Evolutionary conservation across 2,329 filamentous ascomycete species (phyloP).

Genomic region (Cryphonectria japonica): DNA sequence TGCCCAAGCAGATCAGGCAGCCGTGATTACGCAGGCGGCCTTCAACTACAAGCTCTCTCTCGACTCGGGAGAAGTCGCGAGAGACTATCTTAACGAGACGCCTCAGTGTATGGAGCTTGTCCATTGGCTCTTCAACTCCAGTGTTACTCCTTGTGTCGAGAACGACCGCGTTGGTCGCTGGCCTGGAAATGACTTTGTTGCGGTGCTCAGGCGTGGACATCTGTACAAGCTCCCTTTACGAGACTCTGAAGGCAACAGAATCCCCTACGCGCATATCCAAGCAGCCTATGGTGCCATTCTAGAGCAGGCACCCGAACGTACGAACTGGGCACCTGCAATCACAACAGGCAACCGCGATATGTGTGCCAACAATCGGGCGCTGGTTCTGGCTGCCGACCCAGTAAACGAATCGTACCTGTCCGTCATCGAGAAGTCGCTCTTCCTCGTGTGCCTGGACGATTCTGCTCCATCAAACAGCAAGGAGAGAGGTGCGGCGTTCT

Average conservation of each 20-base stretch:
- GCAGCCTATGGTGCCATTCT: slow-evolving; percentile 33
- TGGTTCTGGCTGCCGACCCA: slow-evolving; percentile 22
- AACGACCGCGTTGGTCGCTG: slow-evolving; percentile 33
- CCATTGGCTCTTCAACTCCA: slow-evolving; percentile 38
- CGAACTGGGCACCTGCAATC: slow-evolving; percentile 28
- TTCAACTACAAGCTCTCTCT: slow-evolving; percentile 34
- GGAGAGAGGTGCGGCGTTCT: slow-evolving; percentile 28
- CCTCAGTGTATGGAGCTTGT: slow-evolving; percentile 33
- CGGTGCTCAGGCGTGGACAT: slow-evolving; percentile 34
- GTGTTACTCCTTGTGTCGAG: background rate
- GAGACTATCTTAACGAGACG: slow-evolving; percentile 28
- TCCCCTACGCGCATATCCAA: slow-evolving; percentile 25
- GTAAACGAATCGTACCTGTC: slow-evolving; percentile 30
- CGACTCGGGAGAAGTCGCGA: slow-evolving; percentile 29
- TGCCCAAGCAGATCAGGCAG: slow-evolving; percentile 36
- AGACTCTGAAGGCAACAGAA: slow-evolving; percentile 8
- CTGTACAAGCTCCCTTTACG: slow-evolving; percentile 34
- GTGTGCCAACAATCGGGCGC: slow-evolving; percentile 32
- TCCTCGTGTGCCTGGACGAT: slow-evolving; percentile 35
- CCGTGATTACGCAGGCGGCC: slow-evolving; percentile 33
- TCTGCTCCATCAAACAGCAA: slow-evolving; percentile 27
- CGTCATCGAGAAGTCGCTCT: slow-evolving; percentile 33
- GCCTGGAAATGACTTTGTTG: slow-evolving; percentile 33
- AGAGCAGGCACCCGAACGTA: background rate
- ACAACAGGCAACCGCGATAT: slow-evolving; percentile 33